Evolutionary conservation across 495 filamentous ascomycete species (phyloP).

Genomic region (Collariella sp.): DNA sequence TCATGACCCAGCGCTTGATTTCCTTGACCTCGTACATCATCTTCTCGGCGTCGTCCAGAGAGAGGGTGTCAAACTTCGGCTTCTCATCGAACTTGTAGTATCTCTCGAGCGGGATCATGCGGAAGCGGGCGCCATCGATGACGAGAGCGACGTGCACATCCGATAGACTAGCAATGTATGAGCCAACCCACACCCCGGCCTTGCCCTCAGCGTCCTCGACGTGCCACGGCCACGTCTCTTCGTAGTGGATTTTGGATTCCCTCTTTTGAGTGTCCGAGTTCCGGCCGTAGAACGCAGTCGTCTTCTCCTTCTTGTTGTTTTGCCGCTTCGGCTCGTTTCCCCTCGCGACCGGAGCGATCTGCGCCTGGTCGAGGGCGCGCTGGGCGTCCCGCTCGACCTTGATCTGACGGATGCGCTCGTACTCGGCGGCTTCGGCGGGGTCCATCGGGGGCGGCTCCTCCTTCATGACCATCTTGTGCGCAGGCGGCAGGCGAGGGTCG

Average conservation of each 20-base stretch:
- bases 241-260: constrained; percentile 72
- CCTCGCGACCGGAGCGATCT: constrained; percentile 67
- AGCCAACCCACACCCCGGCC: constrained; percentile 77
- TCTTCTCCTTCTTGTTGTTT: constrained; percentile 69
- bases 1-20: constrained; percentile 64
- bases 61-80: constrained; percentile 70
- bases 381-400: constrained; percentile 75
- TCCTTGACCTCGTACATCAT: constrained; percentile 49
- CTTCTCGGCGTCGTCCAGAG: constrained; percentile 77
- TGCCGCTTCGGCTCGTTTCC: constrained; percentile 49
- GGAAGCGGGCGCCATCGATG: constrained; percentile 57
- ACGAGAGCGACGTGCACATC: constrained; percentile 67
- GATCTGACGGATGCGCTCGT: constrained; percentile 49
- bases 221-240: constrained; percentile 93
- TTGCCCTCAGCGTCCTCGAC: constrained; percentile 92
- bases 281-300: constrained; percentile 46
- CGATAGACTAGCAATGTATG: constrained; percentile 76
- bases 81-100: constrained; percentile 89
- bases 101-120: constrained; percentile 84
- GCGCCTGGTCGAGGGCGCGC: constrained; percentile 70
- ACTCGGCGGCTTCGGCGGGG: constrained; percentile 57
- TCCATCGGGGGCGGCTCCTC: constrained; percentile 44
- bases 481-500: constrained; percentile 66
- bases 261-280: constrained; percentile 67
- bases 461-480: constrained; percentile 44